phyloP scores from a whole-genome alignment of 768 basidiomycete species.

The Leccinum longicurvipes region DNA sequence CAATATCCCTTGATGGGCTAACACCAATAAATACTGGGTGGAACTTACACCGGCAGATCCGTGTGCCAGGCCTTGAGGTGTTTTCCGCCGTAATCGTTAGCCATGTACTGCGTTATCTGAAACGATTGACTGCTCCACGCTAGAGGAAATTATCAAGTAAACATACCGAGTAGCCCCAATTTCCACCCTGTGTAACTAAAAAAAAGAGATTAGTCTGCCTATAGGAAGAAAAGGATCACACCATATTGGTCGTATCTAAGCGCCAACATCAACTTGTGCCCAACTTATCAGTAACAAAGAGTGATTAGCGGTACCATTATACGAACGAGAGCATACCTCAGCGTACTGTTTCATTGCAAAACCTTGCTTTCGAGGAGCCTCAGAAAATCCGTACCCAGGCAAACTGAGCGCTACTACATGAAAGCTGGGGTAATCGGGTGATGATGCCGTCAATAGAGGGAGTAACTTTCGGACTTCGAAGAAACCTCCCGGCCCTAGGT shows the following conservation, averaged over 20 bases:
- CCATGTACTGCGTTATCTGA: conserved; percentile 37
- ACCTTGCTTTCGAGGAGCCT: conserved; percentile 50
- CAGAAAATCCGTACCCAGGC: conserved; percentile 62
- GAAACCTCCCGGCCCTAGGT: conserved; percentile 51
- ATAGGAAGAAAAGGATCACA: conserved; percentile 5
- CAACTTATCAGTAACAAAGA: conserved; percentile 31
- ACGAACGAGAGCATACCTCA: conserved; percentile 37
- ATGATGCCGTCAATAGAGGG: conserved; percentile 44
- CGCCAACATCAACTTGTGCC: conserved; percentile 47
- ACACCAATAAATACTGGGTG: background rate
- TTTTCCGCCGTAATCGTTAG: conserved; percentile 35
- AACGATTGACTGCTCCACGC: background rate
- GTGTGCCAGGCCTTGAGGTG: conserved; percentile 53
- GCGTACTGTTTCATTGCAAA: conserved; percentile 51
- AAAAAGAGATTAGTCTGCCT: background rate
- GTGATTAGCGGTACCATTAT: background rate
- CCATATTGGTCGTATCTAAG: conserved; percentile 51
- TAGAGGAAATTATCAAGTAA: background rate
- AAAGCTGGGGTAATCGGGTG: conserved; percentile 49
- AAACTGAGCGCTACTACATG: conserved; percentile 59
- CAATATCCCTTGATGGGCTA: background rate
- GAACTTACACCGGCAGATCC: conserved; percentile 42
- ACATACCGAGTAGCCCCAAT: conserved; percentile 42
- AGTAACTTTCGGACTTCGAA: conserved; percentile 54
- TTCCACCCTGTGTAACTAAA: conserved; percentile 49